Evolutionary conservation across 2,329 filamentous ascomycete species (phyloP).

Genomic region (Apiospora saccharicola): DNA sequence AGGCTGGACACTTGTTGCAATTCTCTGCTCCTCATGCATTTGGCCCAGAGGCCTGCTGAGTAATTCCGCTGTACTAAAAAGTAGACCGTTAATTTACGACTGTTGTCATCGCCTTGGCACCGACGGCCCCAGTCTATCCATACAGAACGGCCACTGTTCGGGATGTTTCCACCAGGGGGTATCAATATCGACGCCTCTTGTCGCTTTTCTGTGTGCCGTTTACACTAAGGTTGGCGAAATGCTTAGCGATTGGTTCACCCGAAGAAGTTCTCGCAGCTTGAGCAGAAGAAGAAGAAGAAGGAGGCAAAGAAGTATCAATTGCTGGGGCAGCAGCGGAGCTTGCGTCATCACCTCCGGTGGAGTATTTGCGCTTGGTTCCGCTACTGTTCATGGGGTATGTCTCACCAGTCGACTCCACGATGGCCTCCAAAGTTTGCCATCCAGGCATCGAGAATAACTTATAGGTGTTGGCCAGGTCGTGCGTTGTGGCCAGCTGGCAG

Average conservation of each 20-base stretch:
- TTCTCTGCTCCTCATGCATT: not conserved
- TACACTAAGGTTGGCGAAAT: slow-evolving; percentile 48
- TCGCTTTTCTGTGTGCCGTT: slow-evolving; percentile 33
- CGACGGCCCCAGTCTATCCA: not conserved
- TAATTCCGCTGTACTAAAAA: not conserved
- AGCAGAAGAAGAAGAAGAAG: slow-evolving; percentile 39
- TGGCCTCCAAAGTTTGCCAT: slow-evolving; percentile 92
- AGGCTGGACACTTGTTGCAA: not conserved
- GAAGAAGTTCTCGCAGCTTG: slow-evolving; percentile 32
- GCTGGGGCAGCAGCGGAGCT: slow-evolving; percentile 30
- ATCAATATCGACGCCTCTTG: slow-evolving; percentile 15
- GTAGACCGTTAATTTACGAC: not conserved
- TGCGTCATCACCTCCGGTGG: slow-evolving; percentile 43
- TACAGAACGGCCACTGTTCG: not conserved
- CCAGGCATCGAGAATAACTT: slow-evolving; percentile 86
- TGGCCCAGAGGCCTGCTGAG: not conserved
- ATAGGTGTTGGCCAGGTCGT: slow-evolving; percentile 81
- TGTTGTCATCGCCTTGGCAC: slow-evolving; percentile 17
- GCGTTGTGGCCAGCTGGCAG: slow-evolving; percentile 82
- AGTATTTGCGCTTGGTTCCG: slow-evolving; percentile 65
- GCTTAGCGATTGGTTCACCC: slow-evolving; percentile 47
- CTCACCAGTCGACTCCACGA: slow-evolving; percentile 98
- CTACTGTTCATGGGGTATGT: slow-evolving; percentile 66
- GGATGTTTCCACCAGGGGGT: not conserved
- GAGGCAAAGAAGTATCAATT: slow-evolving; percentile 28